phyloP scores from a whole-genome alignment of 2,329 filamentous ascomycete species.

The Penicillium sp. region DNA sequence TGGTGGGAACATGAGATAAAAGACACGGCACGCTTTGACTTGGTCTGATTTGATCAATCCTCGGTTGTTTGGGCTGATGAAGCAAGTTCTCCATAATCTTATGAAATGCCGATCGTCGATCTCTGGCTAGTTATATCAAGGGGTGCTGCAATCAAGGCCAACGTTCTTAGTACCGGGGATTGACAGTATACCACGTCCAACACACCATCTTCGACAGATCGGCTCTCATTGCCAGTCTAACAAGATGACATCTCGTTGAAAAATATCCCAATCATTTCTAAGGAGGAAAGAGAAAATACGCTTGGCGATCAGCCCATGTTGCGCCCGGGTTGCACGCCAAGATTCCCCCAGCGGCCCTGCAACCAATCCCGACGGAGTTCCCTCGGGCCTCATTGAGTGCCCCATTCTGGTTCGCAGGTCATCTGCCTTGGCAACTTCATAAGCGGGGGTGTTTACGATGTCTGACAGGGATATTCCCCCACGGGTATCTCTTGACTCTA shows the following conservation, averaged over 20 bases:
- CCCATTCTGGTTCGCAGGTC: not conserved
- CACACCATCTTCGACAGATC: too few species aligned
- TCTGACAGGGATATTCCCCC: not conserved
- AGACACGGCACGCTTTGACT: constrained; percentile 8
- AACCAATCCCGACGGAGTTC: constrained; percentile 2
- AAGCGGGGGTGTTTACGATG: not conserved
- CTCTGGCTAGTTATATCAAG: too few species aligned
- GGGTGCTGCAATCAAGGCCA: too few species aligned
- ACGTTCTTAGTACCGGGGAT: too few species aligned
- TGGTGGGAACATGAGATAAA: not conserved
- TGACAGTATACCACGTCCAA: too few species aligned
- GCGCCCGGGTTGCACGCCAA: constrained; percentile 11
- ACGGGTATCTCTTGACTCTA: not conserved
- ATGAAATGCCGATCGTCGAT: too few species aligned
- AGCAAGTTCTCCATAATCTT: too few species aligned
- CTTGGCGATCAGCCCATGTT: constrained; percentile 4
- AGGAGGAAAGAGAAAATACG: constrained; percentile 1
- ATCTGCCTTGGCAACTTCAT: not conserved
- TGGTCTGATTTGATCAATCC: not conserved
- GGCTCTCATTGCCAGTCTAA: too few species aligned
- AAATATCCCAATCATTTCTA: not conserved
- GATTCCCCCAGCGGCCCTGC: not conserved
- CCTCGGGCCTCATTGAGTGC: not conserved
- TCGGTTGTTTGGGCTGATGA: too few species aligned
- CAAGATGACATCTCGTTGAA: too few species aligned